phyloP scores from a whole-genome alignment of 2,329 filamentous ascomycete genomes.

The Pestalotiopsis fici region DNA sequence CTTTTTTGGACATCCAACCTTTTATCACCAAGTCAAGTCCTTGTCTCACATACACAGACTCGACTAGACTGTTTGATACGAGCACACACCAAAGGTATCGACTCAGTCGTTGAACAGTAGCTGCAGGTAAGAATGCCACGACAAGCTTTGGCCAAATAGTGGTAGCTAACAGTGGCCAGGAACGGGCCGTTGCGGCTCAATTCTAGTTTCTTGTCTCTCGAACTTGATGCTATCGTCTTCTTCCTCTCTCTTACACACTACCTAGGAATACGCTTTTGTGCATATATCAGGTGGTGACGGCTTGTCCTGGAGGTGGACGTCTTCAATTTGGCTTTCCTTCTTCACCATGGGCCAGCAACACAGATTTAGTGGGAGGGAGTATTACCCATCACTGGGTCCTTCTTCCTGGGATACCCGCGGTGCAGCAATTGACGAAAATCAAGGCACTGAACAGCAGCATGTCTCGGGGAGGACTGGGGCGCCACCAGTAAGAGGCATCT shows the following conservation, averaged over 20 bases:
- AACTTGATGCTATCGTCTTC: neutral
- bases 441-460: neutral
- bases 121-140: neutral
- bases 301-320: neutral
- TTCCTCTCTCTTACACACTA: neutral
- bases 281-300: neutral
- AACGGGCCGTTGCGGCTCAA: neutral
- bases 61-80: neutral
- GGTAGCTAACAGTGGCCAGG: neutral
- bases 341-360: conserved; percentile 2
- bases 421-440: neutral
- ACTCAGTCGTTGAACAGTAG: neutral
- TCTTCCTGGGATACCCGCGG: neutral
- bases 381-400: neutral
- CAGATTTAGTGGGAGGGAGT: conserved; percentile 3
- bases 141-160: neutral
- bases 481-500: neutral
- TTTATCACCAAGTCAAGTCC: neutral
- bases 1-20: neutral
- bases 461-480: neutral
- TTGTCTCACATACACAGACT: neutral
- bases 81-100: neutral
- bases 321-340: neutral
- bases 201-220: neutral
- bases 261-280: neutral